Evolutionary conservation across 805 yeast species (phyloP), one percentile per base, ranked within the genome.

Genomic region (Candida cerambycidarum): DNA sequence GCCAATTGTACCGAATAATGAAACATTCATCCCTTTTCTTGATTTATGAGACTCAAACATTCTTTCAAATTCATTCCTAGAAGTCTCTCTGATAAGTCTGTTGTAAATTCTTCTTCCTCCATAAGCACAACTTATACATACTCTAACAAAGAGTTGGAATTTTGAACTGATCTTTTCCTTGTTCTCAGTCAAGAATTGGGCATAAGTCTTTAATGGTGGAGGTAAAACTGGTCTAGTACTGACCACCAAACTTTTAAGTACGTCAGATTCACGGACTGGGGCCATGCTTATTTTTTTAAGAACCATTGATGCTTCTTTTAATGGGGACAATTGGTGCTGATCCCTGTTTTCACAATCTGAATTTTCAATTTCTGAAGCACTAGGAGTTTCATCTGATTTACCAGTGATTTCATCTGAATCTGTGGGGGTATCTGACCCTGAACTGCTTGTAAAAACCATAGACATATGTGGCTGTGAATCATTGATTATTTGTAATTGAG

Each of bases 21-120:
- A 19, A 12, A 30, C 35, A 30, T 38, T 38, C 4, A 38, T 9
- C n/a, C 28, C 21, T 24, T 29, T 14, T n/a, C 10, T 12, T 6
- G 12, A 9, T 18, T 12, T 7, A 18, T 5, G 9, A 5, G 17
- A 2, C 5, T 19, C n/a, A 21, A 24, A 33, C 6, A 12, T 24
- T 4, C 19, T 17, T 25, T 18, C 6, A n/a, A 28, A 28, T 30
- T 12, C 11, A 12, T 16, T 29, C 12, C 21, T 38, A 18, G 13
- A 9, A 2, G 12, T 18, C 6, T 15, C 25, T 13, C 25, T 35
- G 28, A 19, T 19, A 12, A 14, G 30, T 18, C 10, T 32, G 12
- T 24, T 18, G 21, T 24, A 35, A 24, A 35, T 14, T 5, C n/a
- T 25, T 27, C 39, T 25, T 10, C 39, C 39, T 11, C 39, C 39